A percentile compares a stretch with the other conserved stretches of the same genome.
phyloP scores from a whole-genome alignment of 139 green algal genomes.

The Chlamydomonas applanata region DNA sequence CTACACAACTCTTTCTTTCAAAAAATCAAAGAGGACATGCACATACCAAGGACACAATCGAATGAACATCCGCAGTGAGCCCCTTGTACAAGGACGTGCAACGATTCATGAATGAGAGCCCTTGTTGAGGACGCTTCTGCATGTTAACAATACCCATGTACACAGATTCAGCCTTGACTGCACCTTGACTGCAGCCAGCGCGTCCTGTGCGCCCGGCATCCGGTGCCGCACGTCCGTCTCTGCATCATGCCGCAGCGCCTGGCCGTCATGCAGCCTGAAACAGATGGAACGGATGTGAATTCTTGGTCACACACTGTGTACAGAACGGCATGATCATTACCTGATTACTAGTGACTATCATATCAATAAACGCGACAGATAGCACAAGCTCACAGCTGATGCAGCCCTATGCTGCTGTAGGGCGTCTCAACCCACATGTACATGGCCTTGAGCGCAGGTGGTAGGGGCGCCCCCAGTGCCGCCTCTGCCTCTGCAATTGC shows the following conservation, averaged over 20 bases:
- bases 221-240: background rate
- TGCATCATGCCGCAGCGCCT: slow-evolving; percentile 13
- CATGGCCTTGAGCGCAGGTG: slow-evolving; percentile 25
- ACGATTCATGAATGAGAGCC: background rate
- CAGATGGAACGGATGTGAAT: background rate
- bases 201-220: background rate
- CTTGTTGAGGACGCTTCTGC: background rate
- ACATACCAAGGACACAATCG: no score
- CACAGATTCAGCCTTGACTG: background rate
- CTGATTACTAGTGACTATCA: no score
- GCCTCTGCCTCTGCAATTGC: slow-evolving; percentile 1
- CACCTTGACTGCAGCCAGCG: background rate
- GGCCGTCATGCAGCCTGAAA: slow-evolving; percentile 27
- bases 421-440: no score
- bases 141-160: slow-evolving; percentile 1
- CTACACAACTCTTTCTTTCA: no score
- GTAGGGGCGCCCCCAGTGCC: slow-evolving; percentile 10
- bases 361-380: no score
- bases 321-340: no score
- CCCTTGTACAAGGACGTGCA: background rate
- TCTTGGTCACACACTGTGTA: background rate
- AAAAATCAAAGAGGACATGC: no score
- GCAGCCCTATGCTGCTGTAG: no score
- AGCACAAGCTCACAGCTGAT: no score
- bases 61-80: background rate